These are phyloP conservation scores for Thyridium curvatum DNA, from an alignment of 2,329 filamentous ascomycete species.

Conservation along the genomic window DNA sequence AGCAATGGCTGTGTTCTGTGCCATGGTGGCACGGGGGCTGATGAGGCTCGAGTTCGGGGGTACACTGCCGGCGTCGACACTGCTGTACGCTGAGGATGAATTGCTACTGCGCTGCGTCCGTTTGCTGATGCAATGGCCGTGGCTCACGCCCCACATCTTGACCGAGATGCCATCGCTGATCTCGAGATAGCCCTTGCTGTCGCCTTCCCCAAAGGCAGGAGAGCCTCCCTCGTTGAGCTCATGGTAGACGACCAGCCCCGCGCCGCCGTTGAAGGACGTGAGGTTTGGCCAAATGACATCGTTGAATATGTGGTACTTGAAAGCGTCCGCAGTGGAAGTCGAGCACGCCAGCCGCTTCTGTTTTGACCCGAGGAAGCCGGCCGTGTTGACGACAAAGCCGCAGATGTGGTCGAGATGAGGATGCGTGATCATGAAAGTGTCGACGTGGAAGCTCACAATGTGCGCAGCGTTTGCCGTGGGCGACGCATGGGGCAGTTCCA, in stretches of 20 bases:
- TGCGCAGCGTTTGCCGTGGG: constrained; percentile 74
- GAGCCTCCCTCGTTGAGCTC: constrained; percentile 86
- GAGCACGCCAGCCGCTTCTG: constrained; percentile 84
- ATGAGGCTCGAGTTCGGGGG: constrained; percentile 10
- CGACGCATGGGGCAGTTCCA: constrained; percentile 61
- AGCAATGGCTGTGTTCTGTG: constrained; percentile 15
- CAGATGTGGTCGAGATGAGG: constrained; percentile 95
- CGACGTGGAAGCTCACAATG: constrained; percentile 72
- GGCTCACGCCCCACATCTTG: constrained; percentile 80
- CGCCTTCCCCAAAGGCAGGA: constrained; percentile 72
- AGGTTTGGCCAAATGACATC: constrained; percentile 97
- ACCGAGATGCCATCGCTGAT: constrained; percentile 85
- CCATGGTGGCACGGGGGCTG: constrained; percentile 15
- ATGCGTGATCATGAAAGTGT: constrained; percentile 89
- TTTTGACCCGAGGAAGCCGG: constrained; percentile 70
- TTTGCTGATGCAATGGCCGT: constrained; percentile 79
- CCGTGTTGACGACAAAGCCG: constrained; percentile 89
- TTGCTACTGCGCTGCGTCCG: constrained; percentile 58
- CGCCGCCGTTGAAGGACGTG: constrained; percentile 91
- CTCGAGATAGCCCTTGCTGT: constrained; percentile 77
- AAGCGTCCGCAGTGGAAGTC: constrained; percentile 81
- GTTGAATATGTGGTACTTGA: constrained; percentile 95
- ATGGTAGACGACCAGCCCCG: constrained; percentile 85
- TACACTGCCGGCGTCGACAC: constrained; percentile 35
- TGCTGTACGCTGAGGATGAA: constrained; percentile 37